phyloP scores from a whole-genome alignment of 139 green algal species.

The Eudorina sp. region DNA sequence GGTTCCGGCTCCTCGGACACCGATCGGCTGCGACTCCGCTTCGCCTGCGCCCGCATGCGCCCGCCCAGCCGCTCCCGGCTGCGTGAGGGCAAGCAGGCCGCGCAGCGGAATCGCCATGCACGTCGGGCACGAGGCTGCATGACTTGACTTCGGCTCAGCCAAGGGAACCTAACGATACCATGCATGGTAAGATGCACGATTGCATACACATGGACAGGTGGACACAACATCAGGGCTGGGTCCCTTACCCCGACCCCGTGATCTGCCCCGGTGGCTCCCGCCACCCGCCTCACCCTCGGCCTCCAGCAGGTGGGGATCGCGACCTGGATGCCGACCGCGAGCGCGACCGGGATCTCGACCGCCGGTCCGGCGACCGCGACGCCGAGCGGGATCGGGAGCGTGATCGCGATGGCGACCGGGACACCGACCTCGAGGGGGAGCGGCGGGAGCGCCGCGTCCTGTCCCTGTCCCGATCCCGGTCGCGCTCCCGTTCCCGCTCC shows the following conservation, averaged over 20 bases:
- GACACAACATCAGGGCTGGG: too few species aligned
- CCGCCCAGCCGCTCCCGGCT: slow-evolving; percentile 20
- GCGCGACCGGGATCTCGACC: background rate
- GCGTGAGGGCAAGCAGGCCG: background rate
- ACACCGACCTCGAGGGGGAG: background rate
- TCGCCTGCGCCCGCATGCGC: slow-evolving; percentile 24
- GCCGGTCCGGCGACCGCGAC: slow-evolving; percentile 12
- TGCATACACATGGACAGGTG: too few species aligned
- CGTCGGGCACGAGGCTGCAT: too few species aligned
- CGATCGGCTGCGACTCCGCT: slow-evolving; percentile 15
- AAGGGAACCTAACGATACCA: too few species aligned
- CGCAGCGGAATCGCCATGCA: too few species aligned
- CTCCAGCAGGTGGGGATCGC: too few species aligned
- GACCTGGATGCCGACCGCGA: background rate
- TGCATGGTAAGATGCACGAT: too few species aligned
- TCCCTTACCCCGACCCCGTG: too few species aligned
- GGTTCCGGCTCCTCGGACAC: background rate
- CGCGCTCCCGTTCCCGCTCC: background rate
- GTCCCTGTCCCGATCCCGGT: background rate
- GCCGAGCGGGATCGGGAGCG: background rate
- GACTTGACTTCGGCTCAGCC: too few species aligned
- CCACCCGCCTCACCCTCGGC: too few species aligned
- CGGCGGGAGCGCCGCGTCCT: too few species aligned
- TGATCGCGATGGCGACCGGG: background rate
- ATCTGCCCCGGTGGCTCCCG: too few species aligned